Evolutionary conservation across 2,329 filamentous ascomycete genomes (phyloP).

Genomic region (Paecilomyces dactylethromorphus): DNA sequence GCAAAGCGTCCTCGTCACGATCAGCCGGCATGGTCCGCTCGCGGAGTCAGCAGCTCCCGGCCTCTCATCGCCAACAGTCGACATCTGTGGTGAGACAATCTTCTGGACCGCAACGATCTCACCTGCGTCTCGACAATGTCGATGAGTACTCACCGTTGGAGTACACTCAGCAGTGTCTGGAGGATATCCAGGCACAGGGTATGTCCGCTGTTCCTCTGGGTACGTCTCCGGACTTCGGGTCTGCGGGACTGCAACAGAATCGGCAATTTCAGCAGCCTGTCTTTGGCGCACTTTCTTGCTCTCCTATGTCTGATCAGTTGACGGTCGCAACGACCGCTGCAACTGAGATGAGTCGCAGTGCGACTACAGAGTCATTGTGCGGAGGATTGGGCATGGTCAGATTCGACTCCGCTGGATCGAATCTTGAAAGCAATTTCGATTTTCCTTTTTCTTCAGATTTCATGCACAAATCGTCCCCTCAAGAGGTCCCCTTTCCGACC

Average conservation of each 20-base stretch:
- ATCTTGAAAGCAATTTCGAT: constrained; percentile 24
- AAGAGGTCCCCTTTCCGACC: constrained; percentile 21
- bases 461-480: constrained; percentile 18
- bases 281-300: constrained; percentile 12
- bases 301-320: constrained; percentile 19
- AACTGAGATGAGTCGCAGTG: constrained; percentile 39
- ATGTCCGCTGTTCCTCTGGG: constrained; percentile 15
- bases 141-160: constrained; percentile 37
- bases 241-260: constrained; percentile 15
- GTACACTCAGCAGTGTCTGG: constrained; percentile 31
- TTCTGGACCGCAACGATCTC: constrained; percentile 20
- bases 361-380: constrained; percentile 39
- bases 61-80: constrained; percentile 21
- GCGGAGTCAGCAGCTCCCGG: constrained; percentile 30
- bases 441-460: constrained; percentile 20
- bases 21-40: constrained; percentile 32
- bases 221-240: constrained; percentile 17
- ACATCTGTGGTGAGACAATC: constrained; percentile 20
- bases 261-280: constrained; percentile 11
- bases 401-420: constrained; percentile 34
- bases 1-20: constrained; percentile 20
- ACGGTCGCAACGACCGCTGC: constrained; percentile 19
- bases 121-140: constrained; percentile 27
- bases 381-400: constrained; percentile 39
- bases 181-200: constrained; percentile 19